Evolutionary conservation across 441 rosid genomes (phyloP), one percentile per base, ranked within the genome.

Genomic region (Pelargonium fulgidum): DNA sequence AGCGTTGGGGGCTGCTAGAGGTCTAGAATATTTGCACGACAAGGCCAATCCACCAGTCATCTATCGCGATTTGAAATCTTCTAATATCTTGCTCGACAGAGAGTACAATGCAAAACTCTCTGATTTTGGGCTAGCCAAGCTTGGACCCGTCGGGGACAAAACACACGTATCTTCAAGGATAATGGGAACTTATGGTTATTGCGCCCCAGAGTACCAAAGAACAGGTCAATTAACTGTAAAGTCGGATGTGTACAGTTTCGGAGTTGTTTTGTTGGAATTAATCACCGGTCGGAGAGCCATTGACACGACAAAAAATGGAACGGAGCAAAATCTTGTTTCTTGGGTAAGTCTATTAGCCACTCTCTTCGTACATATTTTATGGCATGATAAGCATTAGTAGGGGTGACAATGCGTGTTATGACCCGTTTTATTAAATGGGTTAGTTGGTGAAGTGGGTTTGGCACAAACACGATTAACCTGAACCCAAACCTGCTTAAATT

Each of bases 231-330:
- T 90, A 61, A 87, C 96, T 0, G 2, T 81, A n/a, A 86, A 87
- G 70, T 86, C 97, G 11, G 97, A 91, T 70, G 93, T 91, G 0
- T 94, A 82, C 72, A 86, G 99, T 73, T 94, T 94, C 66, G 97
- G 99, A 29, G 94, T 91, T 50, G 81, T 94, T 54, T 77, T 94
- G 10, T 81, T 94, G 11, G 99, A 91, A 67, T 90, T 94, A 33
- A 84, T 94, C 71, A 86, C 94, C 0, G 99, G 99, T 68, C 77
- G 96, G 64, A 82, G 75, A 79, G 93, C 89, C 64, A 45, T 91
- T 8, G 99, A 94, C 81, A 83, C 90, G 10, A 83, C 89, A 3
- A 90, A 75, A 75, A 96, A 96, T 4, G 71, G 68, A 4, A 79
- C 86, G 7, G 97, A 94, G 80, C 99, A 92, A 36, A 94, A 90